Conservation (phyloP, 164 flowering plant species). For the Macadamia tetraphylla region DNA sequence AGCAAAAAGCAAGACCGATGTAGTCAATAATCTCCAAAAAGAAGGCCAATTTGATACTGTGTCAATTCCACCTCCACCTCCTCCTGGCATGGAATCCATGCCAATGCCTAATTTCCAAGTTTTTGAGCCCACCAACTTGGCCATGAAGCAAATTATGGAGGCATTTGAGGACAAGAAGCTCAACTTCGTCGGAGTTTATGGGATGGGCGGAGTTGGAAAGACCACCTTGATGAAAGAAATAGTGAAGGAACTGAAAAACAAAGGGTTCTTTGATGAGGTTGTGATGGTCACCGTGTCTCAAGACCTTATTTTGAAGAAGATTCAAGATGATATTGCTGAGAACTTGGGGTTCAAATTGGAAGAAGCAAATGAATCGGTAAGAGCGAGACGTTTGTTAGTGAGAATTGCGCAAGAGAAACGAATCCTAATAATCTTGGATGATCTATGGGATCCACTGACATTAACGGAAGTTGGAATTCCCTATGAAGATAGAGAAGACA, state of each 20-base stretch:
- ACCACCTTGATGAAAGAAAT: constrained; percentile 15
- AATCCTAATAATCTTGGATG: constrained; percentile 30
- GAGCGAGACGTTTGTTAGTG: constrained; percentile 6
- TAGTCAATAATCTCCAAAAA: neutral
- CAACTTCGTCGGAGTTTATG: constrained; percentile 15
- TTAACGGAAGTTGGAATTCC: constrained; percentile 24
- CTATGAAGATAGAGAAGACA: too few species aligned
- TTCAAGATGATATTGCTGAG: constrained; percentile 18
- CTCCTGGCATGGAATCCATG: neutral
- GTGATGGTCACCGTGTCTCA: constrained; percentile 16
- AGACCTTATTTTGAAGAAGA: neutral
- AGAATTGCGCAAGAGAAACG: constrained; percentile 8
- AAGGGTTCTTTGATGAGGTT: constrained; percentile 13
- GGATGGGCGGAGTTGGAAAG: constrained; percentile 27
- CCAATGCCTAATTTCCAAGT: neutral
- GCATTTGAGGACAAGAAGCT: constrained; percentile 10
- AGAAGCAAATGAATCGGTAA: neutral
- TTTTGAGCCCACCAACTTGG: constrained; percentile 8
- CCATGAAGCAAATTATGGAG: constrained; percentile 6
- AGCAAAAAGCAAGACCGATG: neutral
- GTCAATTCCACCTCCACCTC: neutral
- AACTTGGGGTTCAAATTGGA: constrained; percentile 6
- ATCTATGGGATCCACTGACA: constrained; percentile 25
- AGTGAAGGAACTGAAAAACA: neutral
- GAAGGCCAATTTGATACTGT: neutral